Base-by-base conservation (phyloP, 805 yeast species). In the Danielozyma ontarioensis region DNA sequence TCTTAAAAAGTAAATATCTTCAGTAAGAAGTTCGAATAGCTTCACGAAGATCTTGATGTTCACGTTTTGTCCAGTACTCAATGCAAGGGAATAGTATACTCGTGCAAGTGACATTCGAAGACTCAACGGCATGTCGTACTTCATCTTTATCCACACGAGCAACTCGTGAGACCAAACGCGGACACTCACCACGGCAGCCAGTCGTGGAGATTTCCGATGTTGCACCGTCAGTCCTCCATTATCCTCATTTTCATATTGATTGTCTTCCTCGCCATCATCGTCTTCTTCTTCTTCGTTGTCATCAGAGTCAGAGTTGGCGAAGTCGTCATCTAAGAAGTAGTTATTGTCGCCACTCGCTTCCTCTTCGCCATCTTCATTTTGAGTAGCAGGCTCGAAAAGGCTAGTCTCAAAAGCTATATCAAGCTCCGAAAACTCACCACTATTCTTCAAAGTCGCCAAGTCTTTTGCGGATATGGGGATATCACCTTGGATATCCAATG, bases 91-190 rank as follows among this genome's bases (percentile, higher is more conserved):
- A 48, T 78, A 88, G 51, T 76, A 89, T 2, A 85, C 83, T 35
- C 67, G 65, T 1, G 86, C 78, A 27, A 90, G 65, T 1, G 74
- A 62, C 15, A 78, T 68, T 34, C 88, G 71, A 29, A 80, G 57
- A 2, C 66, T 44, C 10, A 86, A 46, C 0, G 98, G 97, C 62
- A 90, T 70, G 33, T 82, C 83, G 47, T 83, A 78, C 46, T 85
- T 84, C 77, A 83, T 80, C 45, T 74, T 74, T 34, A 87, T 55
- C 74, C 96, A 82, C 26, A 82, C 80, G 32, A 76, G 72, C 41
- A 90, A 68, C 53, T 88, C 97, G 34, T 82, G 79, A 0, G 96
- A 82, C 95, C 96, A 89, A 37, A 82, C 84, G 33, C 80, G 72
- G 5, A 87, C 81, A 28, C 80, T 72, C 5, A 83, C 78, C 5